Base-by-base conservation (phyloP, 805 yeast species). In the Candida krabiensis region DNA sequence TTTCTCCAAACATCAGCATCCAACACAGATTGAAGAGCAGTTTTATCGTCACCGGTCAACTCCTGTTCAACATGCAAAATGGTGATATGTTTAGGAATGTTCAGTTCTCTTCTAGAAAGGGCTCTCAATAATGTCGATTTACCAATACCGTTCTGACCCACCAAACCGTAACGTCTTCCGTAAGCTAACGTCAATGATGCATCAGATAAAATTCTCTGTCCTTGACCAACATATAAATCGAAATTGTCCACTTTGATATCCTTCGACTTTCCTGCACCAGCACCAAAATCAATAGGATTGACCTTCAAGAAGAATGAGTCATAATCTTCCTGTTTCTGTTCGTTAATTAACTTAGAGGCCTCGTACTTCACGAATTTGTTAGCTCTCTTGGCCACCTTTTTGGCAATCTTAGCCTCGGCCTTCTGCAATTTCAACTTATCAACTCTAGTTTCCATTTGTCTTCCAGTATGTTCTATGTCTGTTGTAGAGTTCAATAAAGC, bases 1-100 rank as follows among this genome's bases (percentile, higher is more conserved):
- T 95, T 93, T 63, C 99, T 77, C 99, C 99, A 93, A 28, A 93
- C 99, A 68, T 93, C 99, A 1, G 99, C 99, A 67, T 93, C 99
- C 49, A 93, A 71, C n/a, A 93, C 99, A 46, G 96, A 84, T 63
- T 91, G 96, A 38, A 93, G 62, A 1, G 97, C 99, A 8, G 80
- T 63, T 2, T 87, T 84, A 35, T 90, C 97, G 56, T 91, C 97
- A 56, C 99, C 99, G 51, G 79, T 75, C 34, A 93, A 78, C 70
- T 93, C 99, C 75, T 93, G 99, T 63, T 93, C 99, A 40, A 93
- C 99, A 56, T 93, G 96, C 52, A 93, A 72, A 63, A 93, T 86
- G 2, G 98, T 86, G 47, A 93, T 91, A 62, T 93, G 98, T 53
- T 86, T 89, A 11, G 99, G 98, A 52, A 93, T 84, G 41, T 88